A percentile compares a stretch with the other conserved stretches of the same genome.
phyloP scores from a whole-genome alignment of 306 rosid genomes.

The Cicer pinnatifidum region DNA sequence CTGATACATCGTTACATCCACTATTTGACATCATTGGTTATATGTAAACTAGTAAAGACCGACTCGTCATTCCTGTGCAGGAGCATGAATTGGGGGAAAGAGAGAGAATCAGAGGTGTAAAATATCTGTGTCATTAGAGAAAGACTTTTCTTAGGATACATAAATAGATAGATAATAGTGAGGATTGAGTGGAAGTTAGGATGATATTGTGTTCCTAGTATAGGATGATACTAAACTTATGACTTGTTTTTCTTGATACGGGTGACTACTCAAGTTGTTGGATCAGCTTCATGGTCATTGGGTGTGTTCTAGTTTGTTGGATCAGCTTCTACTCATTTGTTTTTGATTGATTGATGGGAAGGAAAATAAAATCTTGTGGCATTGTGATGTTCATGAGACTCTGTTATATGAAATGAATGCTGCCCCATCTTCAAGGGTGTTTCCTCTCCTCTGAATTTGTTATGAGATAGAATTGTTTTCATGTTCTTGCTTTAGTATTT shows the following conservation, averaged over 20 bases:
- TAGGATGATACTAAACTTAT: not conserved
- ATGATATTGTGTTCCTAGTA: not conserved
- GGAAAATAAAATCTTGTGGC: slow-evolving; percentile 19
- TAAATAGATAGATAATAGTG: not conserved
- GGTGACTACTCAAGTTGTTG: not conserved
- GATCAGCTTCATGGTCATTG: not conserved
- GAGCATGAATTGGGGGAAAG: no score
- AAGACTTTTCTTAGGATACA: not conserved
- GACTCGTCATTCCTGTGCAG: no score
- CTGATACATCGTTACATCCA: no score
- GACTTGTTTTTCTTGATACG: not conserved
- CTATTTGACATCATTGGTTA: no score
- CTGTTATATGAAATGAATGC: not conserved
- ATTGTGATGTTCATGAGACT: not conserved
- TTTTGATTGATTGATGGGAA: slow-evolving; percentile 1
- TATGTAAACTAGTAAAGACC: no score
- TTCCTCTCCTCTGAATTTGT: slow-evolving; percentile 16
- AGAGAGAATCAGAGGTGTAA: no score
- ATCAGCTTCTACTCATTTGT: slow-evolving; percentile 10
- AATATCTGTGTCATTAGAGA: not conserved
- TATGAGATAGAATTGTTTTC: not conserved
- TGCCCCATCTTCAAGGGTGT: slow-evolving; percentile 1
- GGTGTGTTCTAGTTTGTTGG: slow-evolving; percentile 1
- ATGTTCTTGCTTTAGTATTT: not conserved
- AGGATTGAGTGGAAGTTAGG: not conserved